Conservation (phyloP, 2,329 filamentous ascomycete species). For the Penicillium sp. region DNA sequence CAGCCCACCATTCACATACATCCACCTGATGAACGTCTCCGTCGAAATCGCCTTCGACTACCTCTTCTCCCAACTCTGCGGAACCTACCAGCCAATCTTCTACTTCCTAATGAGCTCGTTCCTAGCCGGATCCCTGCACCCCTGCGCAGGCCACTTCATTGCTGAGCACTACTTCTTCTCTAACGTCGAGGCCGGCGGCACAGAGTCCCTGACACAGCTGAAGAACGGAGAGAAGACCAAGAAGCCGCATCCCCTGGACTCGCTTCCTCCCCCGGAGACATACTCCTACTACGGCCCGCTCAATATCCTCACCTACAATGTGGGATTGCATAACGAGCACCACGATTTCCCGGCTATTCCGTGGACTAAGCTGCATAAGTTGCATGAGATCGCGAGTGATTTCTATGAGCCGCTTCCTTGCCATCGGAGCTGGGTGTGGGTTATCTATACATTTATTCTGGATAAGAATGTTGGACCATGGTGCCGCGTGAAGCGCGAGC, state of each 20-base stretch:
- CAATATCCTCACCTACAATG: constrained; percentile 94
- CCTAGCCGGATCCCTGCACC: constrained; percentile 89
- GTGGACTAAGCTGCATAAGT: constrained; percentile 79
- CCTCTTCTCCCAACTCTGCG: constrained; percentile 60
- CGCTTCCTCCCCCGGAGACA: constrained; percentile 79
- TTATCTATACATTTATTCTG: constrained; percentile 93
- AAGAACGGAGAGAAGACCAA: constrained; percentile 35
- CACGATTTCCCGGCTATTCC: constrained; percentile 97
- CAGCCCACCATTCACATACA: constrained; percentile 78
- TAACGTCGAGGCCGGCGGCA: constrained; percentile 37
- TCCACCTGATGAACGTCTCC: constrained; percentile 80
- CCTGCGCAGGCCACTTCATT: constrained; percentile 96
- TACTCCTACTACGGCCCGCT: constrained; percentile 95
- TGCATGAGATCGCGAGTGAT: constrained; percentile 80
- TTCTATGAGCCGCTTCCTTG: constrained; percentile 87
- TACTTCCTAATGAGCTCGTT: constrained; percentile 91
- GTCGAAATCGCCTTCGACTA: constrained; percentile 79
- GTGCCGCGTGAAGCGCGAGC: constrained; percentile 88
- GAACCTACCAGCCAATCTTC: constrained; percentile 61
- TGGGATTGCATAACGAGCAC: constrained; percentile 97
- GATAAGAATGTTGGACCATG: constrained; percentile 87
- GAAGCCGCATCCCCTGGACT: constrained; percentile 56
- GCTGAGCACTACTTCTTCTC: constrained; percentile 87
- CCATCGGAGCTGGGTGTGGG: constrained; percentile 87
- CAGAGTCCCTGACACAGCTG: constrained; percentile 56